Base-by-base conservation (phyloP, 225 moss, liverwort and hornwort genomes). In the Anthoceros angustus region DNA sequence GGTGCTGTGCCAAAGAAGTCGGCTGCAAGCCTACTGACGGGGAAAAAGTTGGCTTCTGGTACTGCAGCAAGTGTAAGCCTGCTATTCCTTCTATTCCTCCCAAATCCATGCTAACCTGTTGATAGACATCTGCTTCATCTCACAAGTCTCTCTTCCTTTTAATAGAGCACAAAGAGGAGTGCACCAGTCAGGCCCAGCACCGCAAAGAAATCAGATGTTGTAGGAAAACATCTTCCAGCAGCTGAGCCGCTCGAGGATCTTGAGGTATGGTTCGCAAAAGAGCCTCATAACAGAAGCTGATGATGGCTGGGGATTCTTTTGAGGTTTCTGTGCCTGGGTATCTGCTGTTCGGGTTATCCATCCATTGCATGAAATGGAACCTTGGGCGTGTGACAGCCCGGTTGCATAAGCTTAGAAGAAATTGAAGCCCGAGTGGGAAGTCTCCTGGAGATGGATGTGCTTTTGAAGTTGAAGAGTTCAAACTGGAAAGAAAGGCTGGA, bases 401-500 rank as follows among this genome's bases (percentile, higher is more conserved):
- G 84, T 66, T 85, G 88, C 20, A 81, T 88, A 71, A 86, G 83
- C 49, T 77, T 83, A 64, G 94, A 95, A 80, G 94, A 88, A 40
- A 78, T 95, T 38, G 94, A 90, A 75, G 39, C 60, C 41, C 84
- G 83, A 77, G 72, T 90, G 23, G 78, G 78, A 41, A 69, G 64
- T 62, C 83, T 88, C 63, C 85, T 90, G 42, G 84, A 80, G 61
- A 72, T 74, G 18, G 86, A 95, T 68, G 79, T 95, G 50, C 74
- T 90, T 43, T 64, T 75, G 5, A 88, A 82, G 63, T 73, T 95
- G 39, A 90, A 85, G 69, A 95, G 94, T 74, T 72, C 83, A 42
- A 81, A 79, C 62, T 95, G 94, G 94, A 90, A 95, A 77, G 94
- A 90, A 66, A 83, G 94, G 67, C 84, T 95, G 40, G 94, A 95